Percentiles rank a stretch among this genome's conserved stretches.
phyloP scores from a whole-genome alignment of 1,139 yeast genomes.

The Magnusiomyces magnusii region DNA sequence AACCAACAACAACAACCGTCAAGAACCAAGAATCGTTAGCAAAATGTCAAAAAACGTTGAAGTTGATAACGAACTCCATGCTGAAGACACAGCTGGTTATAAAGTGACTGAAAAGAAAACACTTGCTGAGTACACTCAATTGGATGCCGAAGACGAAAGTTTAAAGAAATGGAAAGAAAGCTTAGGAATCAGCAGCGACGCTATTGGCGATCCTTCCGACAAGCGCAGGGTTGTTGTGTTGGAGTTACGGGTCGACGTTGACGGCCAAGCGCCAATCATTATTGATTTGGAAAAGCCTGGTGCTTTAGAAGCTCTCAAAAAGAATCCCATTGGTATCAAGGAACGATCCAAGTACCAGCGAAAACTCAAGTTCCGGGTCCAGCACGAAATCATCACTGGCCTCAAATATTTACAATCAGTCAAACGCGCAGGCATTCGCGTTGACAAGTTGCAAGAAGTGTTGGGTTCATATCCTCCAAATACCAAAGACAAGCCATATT shows the following conservation, averaged over 20 bases:
- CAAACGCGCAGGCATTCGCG: conserved; percentile 80
- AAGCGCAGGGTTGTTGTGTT: conserved; percentile 69
- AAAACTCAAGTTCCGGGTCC: conserved; percentile 72
- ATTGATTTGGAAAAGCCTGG: conserved; percentile 52
- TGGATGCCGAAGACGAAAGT: conserved; percentile 90
- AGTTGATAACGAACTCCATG: conserved; percentile 13
- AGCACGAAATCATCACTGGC: conserved; percentile 88
- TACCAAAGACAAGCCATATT: conserved; percentile 73
- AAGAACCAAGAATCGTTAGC: not conserved
- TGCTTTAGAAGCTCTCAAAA: conserved; percentile 36
- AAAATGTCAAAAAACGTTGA: not conserved
- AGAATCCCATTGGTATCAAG: conserved; percentile 62
- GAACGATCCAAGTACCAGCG: conserved; percentile 72
- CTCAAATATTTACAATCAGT: conserved; percentile 77
- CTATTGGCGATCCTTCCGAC: conserved; percentile 61
- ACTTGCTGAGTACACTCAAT: conserved; percentile 65
- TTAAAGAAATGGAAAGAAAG: conserved; percentile 91
- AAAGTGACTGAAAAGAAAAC: conserved; percentile 80
- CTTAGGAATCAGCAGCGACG: conserved; percentile 59
- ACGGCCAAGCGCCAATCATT: conserved; percentile 41
- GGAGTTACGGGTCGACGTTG: conserved; percentile 64
- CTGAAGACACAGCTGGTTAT: conserved; percentile 35
- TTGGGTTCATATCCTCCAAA: conserved; percentile 88
- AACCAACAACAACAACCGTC: not conserved
- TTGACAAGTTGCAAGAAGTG: conserved; percentile 81